Evolutionary conservation across 1,284 basidiomycete species (phyloP), one percentile per base, ranked within the genome.

Genomic region (Puccinia polysora): DNA sequence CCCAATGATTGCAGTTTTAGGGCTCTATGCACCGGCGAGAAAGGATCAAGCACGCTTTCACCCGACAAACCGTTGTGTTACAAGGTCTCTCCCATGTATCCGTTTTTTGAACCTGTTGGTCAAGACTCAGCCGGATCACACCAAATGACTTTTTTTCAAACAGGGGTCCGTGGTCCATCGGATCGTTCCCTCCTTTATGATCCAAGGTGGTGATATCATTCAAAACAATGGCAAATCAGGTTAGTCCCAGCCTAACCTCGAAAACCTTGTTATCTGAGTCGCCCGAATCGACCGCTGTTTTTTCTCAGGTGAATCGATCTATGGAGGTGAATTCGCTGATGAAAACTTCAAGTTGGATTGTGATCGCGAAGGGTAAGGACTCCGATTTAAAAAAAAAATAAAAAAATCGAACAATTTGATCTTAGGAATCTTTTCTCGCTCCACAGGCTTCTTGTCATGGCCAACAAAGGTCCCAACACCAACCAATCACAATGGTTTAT

Each of bases 401-500:
- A 56, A 56, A 32, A 25, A 18, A 20, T 18, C 43, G 32, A 50
- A 32, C 25, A 59, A 28, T 59, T 43, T 8, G 5, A 20, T 0
- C 2, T 38, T 23, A 15, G 30, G 5, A 43, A 15, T 4, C 38
- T n/a, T 58, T 32, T 34, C 23, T 23, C 20, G 10, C 38, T 59
- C 20, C 38, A 8, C 56, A 69, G 67, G 12, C 36, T 69, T n/a
- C 56, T 69, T 14, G 67, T 69, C 8, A 69, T 69, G 67, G 67
- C 67, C 1, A 69, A 69, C 45, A 58, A 60, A 47, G 67, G 67
- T 23, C 67, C 67, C 1, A 58, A 69, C 32, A 69, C 67, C 28
- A 69, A 69, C 43, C 67, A 69, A 47, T 69, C 67, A 10, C 67
- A 69, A 32, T 69, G 53, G 53, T 69, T 69, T 47, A 60, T 69